phyloP scores from a whole-genome alignment of 257 asterid species.

The Jaltomata sinuosa region DNA sequence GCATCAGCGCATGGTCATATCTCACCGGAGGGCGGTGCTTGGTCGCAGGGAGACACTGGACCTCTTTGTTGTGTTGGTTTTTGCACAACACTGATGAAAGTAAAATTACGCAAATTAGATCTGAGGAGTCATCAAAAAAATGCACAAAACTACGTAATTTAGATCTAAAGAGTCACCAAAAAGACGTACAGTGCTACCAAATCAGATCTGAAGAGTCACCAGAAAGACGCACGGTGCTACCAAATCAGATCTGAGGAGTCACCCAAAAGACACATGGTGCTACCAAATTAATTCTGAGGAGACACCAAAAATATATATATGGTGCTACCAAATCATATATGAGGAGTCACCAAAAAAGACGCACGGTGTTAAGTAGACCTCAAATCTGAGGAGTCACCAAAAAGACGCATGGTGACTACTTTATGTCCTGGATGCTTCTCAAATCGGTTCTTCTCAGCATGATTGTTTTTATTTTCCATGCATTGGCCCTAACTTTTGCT shows the following conservation, averaged over 20 bases:
- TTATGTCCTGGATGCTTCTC: background rate
- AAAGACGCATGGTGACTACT: background rate
- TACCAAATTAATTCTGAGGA: too few species aligned
- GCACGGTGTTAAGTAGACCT: too few species aligned
- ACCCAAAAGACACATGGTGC: background rate
- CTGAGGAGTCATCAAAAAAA: background rate
- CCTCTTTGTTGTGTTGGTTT: too few species aligned
- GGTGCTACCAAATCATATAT: too few species aligned
- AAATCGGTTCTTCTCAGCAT: background rate
- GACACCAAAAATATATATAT: too few species aligned
- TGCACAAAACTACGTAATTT: too few species aligned
- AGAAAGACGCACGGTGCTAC: background rate
- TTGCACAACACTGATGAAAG: too few species aligned
- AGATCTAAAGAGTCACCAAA: too few species aligned
- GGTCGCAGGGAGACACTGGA: too few species aligned
- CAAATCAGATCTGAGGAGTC: background rate
- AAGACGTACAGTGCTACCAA: background rate
- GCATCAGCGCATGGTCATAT: too few species aligned
- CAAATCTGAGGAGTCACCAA: background rate
- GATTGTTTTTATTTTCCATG: background rate
- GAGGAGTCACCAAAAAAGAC: too few species aligned
- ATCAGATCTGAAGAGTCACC: background rate
- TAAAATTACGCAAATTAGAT: background rate
- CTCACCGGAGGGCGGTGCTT: too few species aligned
- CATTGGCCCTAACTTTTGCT: background rate